Percentiles rank a stretch among this genome's conserved stretches.
Evolutionary conservation across 495 filamentous ascomycete species (phyloP).

Genomic region (Aspergillus sclerotiicarbonarius): DNA sequence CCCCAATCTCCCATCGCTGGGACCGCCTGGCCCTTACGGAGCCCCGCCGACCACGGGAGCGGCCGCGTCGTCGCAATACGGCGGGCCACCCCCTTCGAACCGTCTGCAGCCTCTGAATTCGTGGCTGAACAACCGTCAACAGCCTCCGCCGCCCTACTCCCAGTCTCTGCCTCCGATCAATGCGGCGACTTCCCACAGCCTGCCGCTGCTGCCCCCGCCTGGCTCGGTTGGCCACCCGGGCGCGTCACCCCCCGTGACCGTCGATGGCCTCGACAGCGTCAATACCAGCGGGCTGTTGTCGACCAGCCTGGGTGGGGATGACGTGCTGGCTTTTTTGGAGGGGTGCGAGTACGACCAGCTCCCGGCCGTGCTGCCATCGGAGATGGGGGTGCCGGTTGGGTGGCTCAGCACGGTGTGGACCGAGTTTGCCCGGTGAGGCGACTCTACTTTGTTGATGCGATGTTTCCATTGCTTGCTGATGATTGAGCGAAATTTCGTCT

Average conservation of each 20-base stretch:
- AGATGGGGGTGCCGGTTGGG: constrained; percentile 36
- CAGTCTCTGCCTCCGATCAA: constrained; percentile 44
- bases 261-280: constrained; percentile 29
- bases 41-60: constrained; percentile 20
- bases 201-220: constrained; percentile 37
- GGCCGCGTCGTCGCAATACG: constrained; percentile 35
- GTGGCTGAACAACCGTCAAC: constrained; percentile 37
- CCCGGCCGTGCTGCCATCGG: constrained; percentile 29
- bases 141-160: constrained; percentile 40
- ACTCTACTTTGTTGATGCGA: constrained; percentile 2
- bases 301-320: constrained; percentile 45
- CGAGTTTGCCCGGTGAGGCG: constrained; percentile 25
- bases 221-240: constrained; percentile 33
- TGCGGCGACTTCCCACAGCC: constrained; percentile 27
- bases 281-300: constrained; percentile 31
- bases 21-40: constrained; percentile 18
- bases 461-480: constrained; percentile 3
- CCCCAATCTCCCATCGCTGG: constrained; percentile 37
- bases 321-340: constrained; percentile 47
- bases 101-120: constrained; percentile 45
- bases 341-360: constrained; percentile 44
- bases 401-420: constrained; percentile 46
- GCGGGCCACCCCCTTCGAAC: constrained; percentile 25
- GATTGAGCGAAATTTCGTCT: constrained; percentile 6
- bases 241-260: constrained; percentile 38